Base-by-base conservation (phyloP, 257 asterid species). In the Plantago elongata region DNA sequence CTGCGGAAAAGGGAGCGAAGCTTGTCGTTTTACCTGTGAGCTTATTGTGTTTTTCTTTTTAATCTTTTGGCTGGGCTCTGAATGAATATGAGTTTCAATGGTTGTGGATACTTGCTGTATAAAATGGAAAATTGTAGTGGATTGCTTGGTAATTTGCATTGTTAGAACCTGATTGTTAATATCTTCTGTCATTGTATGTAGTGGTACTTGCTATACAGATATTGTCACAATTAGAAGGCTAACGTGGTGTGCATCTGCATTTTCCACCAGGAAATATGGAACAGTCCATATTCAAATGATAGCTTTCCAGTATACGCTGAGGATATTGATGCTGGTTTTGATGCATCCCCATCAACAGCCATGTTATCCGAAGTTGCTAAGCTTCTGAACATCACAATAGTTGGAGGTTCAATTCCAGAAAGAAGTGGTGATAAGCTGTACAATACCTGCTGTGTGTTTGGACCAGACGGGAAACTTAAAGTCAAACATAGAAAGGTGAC, bases 321-420 rank as follows among this genome's bases (percentile, higher is more conserved):
- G 85, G 97, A 86, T 54, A 84, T 92, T 48, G 99, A 89, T 74
- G 95, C 95, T 42, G 97, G 97, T 68, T 72, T 87, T 74, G 87
- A 78, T 49, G 82, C 76, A 58, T 92, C 99, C 61, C 97, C 97
- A 3, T 89, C 99, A 9, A 89, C 96, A 8, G 91, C 87, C 77
- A 92, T 92, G 99, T 65, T 89, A 74, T 89, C 99, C 49, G 89
- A 92, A 77, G 76, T 68, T 72, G 85, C 99, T 64, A 68, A 77
- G 60, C 78, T 65, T 68, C 84, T 86, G 48, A 83, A 89, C 38
- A 75, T 92, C 73, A 89, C 99, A 13, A 76, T 92, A 63, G 69
- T 92, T 17, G 99, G 97, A 62, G 99, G 99, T 43, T 92, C 99
- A 59, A 86, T 92, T 66, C 95, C 99, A 0, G 99, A 92, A 78